These are phyloP conservation scores for Alternaria dauci DNA, from an alignment of 2,329 filamentous ascomycete genomes.

Conservation along the genomic window DNA sequence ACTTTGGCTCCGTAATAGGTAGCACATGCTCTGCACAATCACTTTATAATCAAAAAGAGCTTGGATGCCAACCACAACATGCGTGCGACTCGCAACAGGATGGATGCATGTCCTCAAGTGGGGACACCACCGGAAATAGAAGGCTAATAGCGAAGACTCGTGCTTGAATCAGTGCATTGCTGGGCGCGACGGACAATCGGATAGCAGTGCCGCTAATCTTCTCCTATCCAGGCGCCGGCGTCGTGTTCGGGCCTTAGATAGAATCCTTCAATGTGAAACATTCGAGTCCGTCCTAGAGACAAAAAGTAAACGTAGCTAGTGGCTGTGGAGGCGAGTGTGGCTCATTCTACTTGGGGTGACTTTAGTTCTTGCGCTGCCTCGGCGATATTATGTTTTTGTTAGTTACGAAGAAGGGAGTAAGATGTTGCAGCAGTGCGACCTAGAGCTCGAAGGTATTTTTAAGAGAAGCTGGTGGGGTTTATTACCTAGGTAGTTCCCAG, in stretches of 20 bases:
- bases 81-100: background rate
- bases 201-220: background rate
- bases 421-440: background rate
- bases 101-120: background rate
- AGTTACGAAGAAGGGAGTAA: background rate
- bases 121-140: background rate
- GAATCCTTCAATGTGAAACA: background rate
- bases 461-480: background rate
- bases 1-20: background rate
- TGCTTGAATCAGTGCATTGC: background rate
- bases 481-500: background rate
- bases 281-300: background rate
- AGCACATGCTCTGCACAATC: background rate
- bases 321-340: background rate
- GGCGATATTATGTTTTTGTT: background rate
- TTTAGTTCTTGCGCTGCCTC: background rate
- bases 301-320: background rate
- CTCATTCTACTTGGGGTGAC: background rate
- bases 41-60: background rate
- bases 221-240: background rate
- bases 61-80: background rate
- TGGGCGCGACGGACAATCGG: background rate
- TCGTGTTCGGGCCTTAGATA: background rate
- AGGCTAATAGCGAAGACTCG: background rate
- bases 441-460: background rate